These are phyloP conservation scores for Ogataea pini DNA, from an alignment of 805 yeast species.

Conservation along the genomic window DNA sequence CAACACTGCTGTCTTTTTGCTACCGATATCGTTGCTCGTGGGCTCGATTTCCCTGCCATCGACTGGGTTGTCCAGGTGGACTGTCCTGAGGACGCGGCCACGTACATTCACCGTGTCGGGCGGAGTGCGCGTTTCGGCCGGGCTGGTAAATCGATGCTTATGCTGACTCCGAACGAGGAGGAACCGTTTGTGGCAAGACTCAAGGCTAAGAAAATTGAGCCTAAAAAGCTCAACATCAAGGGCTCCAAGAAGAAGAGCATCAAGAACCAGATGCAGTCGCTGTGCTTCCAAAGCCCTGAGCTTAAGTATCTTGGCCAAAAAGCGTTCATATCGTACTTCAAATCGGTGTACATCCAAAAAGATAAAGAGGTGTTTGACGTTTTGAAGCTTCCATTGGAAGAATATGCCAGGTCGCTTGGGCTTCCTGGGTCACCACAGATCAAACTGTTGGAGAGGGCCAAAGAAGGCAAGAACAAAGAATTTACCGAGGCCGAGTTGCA, in stretches of 20 bases:
- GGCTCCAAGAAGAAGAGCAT: slow-evolving; percentile 73
- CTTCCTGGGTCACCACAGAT: slow-evolving; percentile 96
- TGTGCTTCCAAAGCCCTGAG: slow-evolving; percentile 89
- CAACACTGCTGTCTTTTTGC: slow-evolving; percentile 82
- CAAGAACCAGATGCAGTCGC: slow-evolving; percentile 79
- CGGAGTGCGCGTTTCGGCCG: slow-evolving; percentile 88
- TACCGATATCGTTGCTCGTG: slow-evolving; percentile 90
- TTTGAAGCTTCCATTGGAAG: slow-evolving; percentile 75
- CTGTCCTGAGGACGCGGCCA: slow-evolving; percentile 87
- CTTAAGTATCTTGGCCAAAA: slow-evolving; percentile 92
- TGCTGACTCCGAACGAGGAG: slow-evolving; percentile 84
- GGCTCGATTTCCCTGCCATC: slow-evolving; percentile 88
- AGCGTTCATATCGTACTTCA: slow-evolving; percentile 89
- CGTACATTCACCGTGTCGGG: slow-evolving; percentile 90
- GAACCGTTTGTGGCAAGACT: slow-evolving; percentile 70
- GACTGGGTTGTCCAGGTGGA: slow-evolving; percentile 95
- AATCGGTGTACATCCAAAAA: slow-evolving; percentile 81
- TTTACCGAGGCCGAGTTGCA: slow-evolving; percentile 37
- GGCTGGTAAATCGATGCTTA: slow-evolving; percentile 75
- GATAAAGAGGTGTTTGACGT: slow-evolving; percentile 85
- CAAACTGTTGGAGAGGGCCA: slow-evolving; percentile 55
- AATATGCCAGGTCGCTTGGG: slow-evolving; percentile 84
- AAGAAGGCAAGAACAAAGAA: slow-evolving; percentile 41
- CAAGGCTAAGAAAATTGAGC: slow-evolving; percentile 61
- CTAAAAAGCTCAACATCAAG: slow-evolving; percentile 72